Percentiles rank a stretch among this genome's conserved stretches.
These are phyloP conservation scores for Hordeum marinum DNA, from an alignment of 176 grass and related monocot genomes.

Conservation along the genomic window DNA sequence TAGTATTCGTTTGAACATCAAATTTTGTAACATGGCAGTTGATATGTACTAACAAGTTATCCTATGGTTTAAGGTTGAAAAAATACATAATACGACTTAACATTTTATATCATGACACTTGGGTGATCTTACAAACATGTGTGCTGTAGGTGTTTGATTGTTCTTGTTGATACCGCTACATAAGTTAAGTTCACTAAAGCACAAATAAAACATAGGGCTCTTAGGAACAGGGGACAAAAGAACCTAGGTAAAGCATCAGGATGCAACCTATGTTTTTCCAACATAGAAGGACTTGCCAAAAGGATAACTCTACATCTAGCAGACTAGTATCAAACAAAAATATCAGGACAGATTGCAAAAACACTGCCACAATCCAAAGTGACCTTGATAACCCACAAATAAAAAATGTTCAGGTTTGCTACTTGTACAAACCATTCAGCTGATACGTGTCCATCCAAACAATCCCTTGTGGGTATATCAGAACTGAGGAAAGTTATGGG, in stretches of 20 bases:
- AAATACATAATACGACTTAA: background rate
- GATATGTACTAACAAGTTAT: conserved; percentile 10
- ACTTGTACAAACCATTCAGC: background rate
- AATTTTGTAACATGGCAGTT: background rate
- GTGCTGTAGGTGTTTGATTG: background rate
- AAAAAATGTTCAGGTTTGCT: background rate
- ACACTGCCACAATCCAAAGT: background rate
- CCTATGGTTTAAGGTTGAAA: background rate
- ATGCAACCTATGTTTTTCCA: background rate
- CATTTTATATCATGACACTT: too few relatives aligned
- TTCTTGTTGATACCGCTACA: background rate
- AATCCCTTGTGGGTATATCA: background rate
- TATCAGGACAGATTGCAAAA: background rate
- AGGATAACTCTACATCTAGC: background rate
- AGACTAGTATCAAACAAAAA: conserved; percentile 5
- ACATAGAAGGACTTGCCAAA: background rate
- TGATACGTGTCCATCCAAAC: background rate
- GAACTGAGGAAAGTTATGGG: background rate
- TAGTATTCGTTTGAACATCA: background rate
- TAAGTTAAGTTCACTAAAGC: background rate
- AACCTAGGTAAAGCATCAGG: background rate
- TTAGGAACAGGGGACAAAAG: background rate
- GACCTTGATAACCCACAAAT: background rate
- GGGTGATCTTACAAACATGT: background rate
- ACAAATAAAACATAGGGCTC: background rate